phyloP scores from a whole-genome alignment of 148 eudicot species.

The Beta vulgaris region DNA sequence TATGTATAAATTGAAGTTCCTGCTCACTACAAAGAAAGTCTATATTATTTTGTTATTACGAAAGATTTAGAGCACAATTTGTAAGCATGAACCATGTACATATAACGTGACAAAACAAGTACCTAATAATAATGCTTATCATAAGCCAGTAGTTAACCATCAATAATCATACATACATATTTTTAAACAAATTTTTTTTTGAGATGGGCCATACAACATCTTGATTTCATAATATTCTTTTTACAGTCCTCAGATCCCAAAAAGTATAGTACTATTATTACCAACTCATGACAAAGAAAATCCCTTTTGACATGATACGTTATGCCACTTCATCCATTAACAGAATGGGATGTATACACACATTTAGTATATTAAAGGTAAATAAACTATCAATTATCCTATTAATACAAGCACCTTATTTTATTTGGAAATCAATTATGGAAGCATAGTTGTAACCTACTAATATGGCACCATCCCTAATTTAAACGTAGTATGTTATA shows the following conservation, averaged over 20 bases:
- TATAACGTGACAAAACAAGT: neutral
- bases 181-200: neutral
- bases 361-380: too few relatives aligned
- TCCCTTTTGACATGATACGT: neutral
- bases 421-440: neutral
- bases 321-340: neutral
- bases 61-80: neutral
- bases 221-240: slow-evolving; percentile 9
- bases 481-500: neutral
- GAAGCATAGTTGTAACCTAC: slow-evolving; percentile 12
- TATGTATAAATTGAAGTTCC: too few relatives aligned
- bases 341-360: neutral
- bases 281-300: neutral
- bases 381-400: neutral
- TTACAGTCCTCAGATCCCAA: slow-evolving; percentile 1
- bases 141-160: slow-evolving; percentile 7
- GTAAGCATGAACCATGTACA: neutral
- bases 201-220: neutral
- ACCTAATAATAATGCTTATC: slow-evolving; percentile 2
- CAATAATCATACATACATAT: too few relatives aligned
- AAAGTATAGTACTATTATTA: neutral
- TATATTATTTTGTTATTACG: neutral
- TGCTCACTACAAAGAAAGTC: too few relatives aligned
- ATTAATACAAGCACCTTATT: neutral
- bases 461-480: slow-evolving; percentile 21